Evolutionary conservation across 495 filamentous ascomycete species (phyloP), one percentile per base, ranked within the genome.

Genomic region (Entonaema liquescens): DNA sequence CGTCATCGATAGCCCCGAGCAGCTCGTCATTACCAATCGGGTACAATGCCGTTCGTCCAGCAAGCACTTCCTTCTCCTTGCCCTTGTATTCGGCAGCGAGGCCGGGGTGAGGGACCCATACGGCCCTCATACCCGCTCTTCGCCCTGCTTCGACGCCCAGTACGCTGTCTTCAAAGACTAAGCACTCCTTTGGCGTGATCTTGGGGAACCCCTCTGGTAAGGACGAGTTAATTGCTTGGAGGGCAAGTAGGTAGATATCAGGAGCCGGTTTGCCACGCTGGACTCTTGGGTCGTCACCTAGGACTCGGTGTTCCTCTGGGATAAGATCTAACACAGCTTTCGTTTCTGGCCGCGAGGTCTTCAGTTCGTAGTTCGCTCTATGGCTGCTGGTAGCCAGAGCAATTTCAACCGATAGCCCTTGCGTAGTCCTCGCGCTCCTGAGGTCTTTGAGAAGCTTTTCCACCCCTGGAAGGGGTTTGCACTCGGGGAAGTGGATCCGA

Each of bases 111-210:
- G 94, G 94, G 55, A 90, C 89, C 94, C 94, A 97, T 0, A 94
- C 83, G 11, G 92, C 92, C 71, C 91, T 85, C 94, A 97, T 97
- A 0, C 93, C 94, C 0, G 94, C 94, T 67, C 94, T 84, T 53
- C 94, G 79, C 23, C 91, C 94, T 5, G 93, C 86, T 79, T 97
- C 94, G 0, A 95, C 90, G 1, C 94, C 94, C 0, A 91, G 88
- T 12, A 97, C 92, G 17, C 89, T 89, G 74, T 97, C 94, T 78
- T 97, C 94, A 77, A 97, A 97, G 2, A 97, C 94, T 12, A 97
- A 80, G 80, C 93, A 96, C 78, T 97, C 93, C 44, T 86, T 86
- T 0, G 92, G 91, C 72, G 68, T 76, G 49, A 79, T 78, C 44
- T 62, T 56, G 15, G 65, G 29, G 1, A 53, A 35, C 1, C 57